A percentile compares a stretch with the other conserved stretches of the same genome.
These are phyloP conservation scores for Lachnellula cervina DNA, from an alignment of 2,329 filamentous ascomycete genomes.

Conservation along the genomic window DNA sequence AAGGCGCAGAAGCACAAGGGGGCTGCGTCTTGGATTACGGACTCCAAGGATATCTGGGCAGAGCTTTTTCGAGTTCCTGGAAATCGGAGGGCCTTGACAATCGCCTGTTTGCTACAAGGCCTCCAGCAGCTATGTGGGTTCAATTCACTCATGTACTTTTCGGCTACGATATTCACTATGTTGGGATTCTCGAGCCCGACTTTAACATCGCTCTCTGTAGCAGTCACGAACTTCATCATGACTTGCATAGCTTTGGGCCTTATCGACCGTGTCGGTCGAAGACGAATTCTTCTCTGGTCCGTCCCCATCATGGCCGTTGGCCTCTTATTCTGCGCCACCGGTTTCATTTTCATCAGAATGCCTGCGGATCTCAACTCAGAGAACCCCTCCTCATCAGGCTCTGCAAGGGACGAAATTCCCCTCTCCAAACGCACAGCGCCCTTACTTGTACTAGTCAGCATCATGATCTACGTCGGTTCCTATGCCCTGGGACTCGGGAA, in stretches of 20 bases:
- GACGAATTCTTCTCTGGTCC: constrained; percentile 75
- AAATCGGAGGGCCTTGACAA: constrained; percentile 70
- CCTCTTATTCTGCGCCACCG: constrained; percentile 63
- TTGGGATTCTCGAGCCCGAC: constrained; percentile 76
- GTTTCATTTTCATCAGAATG: constrained; percentile 58
- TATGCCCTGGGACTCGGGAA: constrained; percentile 88
- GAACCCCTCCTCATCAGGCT: constrained; percentile 25
- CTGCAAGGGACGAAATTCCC: constrained; percentile 17
- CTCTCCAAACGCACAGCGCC: constrained; percentile 36
- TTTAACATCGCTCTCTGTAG: constrained; percentile 73
- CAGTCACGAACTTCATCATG: constrained; percentile 77
- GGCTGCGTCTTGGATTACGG: constrained; percentile 20
- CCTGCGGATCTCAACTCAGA: constrained; percentile 21
- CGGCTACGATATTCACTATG: constrained; percentile 72
- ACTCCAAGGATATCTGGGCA: constrained; percentile 40
- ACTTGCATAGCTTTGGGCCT: constrained; percentile 69
- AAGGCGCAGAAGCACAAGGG: constrained; percentile 19
- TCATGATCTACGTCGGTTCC: constrained; percentile 77
- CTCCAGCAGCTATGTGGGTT: constrained; percentile 87
- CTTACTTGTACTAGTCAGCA: constrained; percentile 62
- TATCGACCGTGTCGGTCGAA: constrained; percentile 74
- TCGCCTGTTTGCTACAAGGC: constrained; percentile 82
- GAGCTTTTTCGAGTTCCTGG: constrained; percentile 54
- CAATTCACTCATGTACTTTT: constrained; percentile 92
- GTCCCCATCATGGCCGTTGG: constrained; percentile 79